Conservation (phyloP, 139 green algal genomes). For the Micromonas commoda region DNA sequence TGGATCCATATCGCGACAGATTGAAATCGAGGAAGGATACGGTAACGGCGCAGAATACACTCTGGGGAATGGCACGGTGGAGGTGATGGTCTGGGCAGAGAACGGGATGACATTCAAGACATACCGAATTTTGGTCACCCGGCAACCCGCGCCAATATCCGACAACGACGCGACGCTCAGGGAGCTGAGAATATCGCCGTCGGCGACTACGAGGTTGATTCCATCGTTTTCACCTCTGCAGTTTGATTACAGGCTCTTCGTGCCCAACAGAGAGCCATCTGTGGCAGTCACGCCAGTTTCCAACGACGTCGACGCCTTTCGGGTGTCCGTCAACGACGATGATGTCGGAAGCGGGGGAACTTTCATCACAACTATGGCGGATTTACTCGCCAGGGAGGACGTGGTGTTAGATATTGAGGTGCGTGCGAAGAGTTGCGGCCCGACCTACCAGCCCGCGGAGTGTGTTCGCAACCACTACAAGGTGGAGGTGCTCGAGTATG, state of each 20-base stretch:
- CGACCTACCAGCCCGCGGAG: not conserved
- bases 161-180: not conserved
- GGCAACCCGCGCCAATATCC: not conserved
- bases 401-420: not conserved
- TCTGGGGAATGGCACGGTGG: not conserved
- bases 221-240: not conserved
- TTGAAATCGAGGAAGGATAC: not conserved
- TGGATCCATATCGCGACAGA: not conserved
- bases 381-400: not conserved
- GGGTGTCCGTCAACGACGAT: not conserved
- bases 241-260: not conserved
- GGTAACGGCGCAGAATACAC: not conserved
- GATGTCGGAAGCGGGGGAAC: not conserved
- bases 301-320: not conserved
- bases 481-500: not conserved
- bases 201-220: not conserved
- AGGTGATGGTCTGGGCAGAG: not conserved
- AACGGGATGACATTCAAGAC: not conserved
- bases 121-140: not conserved
- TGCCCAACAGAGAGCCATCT: not conserved
- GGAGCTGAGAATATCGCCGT: not conserved
- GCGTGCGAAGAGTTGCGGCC: not conserved
- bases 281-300: not conserved
- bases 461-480: not conserved
- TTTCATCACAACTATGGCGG: not conserved